Conservation (phyloP, 768 basidiomycete species). For the Mycena venus region DNA sequence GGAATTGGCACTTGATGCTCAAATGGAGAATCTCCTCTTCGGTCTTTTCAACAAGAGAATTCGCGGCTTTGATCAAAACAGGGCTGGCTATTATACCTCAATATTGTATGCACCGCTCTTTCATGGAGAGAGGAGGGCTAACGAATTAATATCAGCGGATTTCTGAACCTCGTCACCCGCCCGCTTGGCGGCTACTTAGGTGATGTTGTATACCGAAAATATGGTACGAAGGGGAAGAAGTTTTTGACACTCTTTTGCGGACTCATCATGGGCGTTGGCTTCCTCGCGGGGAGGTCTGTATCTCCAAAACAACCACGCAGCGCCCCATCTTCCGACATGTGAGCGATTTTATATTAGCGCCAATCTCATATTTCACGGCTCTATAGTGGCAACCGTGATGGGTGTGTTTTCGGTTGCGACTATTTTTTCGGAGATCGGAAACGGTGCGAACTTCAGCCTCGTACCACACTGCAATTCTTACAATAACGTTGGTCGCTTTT, state of each 20-base stretch:
- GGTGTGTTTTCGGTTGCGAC: constrained; percentile 56
- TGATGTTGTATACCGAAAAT: constrained; percentile 58
- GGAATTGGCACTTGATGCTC: constrained; percentile 69
- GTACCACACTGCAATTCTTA: constrained; percentile 64
- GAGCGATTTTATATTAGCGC: neutral
- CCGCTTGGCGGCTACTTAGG: constrained; percentile 64
- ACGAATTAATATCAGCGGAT: constrained; percentile 46
- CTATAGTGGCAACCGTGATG: constrained; percentile 48
- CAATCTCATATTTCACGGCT: neutral
- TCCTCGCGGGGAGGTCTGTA: constrained; percentile 64
- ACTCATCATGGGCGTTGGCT: constrained; percentile 57
- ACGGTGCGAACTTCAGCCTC: constrained; percentile 65
- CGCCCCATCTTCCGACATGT: constrained; percentile 52
- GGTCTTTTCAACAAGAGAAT: constrained; percentile 50
- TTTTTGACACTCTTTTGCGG: constrained; percentile 59
- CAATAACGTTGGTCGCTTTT: constrained; percentile 39
- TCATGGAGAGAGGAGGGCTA: neutral
- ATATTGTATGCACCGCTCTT: constrained; percentile 33
- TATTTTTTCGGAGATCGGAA: constrained; percentile 58
- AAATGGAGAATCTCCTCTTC: constrained; percentile 62
- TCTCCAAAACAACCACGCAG: constrained; percentile 35
- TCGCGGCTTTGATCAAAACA: constrained; percentile 58
- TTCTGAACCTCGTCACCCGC: constrained; percentile 66
- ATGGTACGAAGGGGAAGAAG: constrained; percentile 63
- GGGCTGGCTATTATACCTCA: constrained; percentile 65